Conservation (phyloP, 2,329 filamentous ascomycete species). For the Aureobasidium sp. region DNA sequence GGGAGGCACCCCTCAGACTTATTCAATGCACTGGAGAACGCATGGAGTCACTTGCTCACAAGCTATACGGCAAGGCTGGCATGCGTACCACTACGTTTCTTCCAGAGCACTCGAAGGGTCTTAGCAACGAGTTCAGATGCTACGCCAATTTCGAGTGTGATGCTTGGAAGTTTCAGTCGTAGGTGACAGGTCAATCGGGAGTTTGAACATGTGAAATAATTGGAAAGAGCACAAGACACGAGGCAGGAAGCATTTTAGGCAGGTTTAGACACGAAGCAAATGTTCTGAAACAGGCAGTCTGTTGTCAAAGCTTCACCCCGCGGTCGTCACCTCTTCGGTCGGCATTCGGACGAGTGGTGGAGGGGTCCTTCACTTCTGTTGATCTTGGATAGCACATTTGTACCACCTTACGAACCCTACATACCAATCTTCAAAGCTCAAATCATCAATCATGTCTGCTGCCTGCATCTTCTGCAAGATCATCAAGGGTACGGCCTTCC, state of each 20-base stretch:
- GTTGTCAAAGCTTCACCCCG: constrained; percentile 5
- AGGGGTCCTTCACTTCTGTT: background rate
- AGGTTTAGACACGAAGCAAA: background rate
- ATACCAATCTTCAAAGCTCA: background rate
- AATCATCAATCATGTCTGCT: background rate
- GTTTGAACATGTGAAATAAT: background rate
- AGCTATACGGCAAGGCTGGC: constrained; percentile 60
- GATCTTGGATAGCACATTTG: background rate
- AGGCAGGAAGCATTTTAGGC: background rate
- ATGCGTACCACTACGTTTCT: constrained; percentile 60
- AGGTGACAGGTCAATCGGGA: too few species aligned
- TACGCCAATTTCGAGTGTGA: constrained; percentile 70
- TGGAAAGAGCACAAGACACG: background rate
- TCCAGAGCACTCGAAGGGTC: constrained; percentile 60
- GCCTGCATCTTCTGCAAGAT: constrained; percentile 97
- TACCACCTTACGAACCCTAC: background rate
- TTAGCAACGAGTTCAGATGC: constrained; percentile 76
- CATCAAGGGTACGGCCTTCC: constrained; percentile 63
- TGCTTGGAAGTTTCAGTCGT: constrained; percentile 29
- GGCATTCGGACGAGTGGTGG: constrained; percentile 2
- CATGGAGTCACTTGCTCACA: constrained; percentile 58
- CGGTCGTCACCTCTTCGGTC: background rate
- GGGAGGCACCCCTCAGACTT: constrained; percentile 36
- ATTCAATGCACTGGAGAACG: constrained; percentile 72
- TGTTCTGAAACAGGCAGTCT: background rate